Base-by-base conservation (phyloP, 2,329 filamentous ascomycete species). In the Aspergillus sojae region DNA sequence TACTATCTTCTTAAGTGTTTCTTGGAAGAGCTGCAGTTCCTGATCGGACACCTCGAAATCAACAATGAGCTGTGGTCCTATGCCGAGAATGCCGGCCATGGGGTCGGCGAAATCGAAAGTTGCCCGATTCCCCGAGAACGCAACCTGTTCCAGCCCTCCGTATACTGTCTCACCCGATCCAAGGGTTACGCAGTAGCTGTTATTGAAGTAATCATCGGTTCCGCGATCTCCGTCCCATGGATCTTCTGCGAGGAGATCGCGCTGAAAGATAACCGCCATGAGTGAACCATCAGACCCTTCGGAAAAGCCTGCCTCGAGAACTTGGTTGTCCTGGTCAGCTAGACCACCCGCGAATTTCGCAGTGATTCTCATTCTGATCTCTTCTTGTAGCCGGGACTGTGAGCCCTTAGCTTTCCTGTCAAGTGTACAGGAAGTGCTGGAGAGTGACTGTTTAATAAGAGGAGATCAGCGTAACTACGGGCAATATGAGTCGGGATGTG, bases 161-260 rank as follows among this genome's bases (percentile, higher is more conserved):
- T 55, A 55, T 39, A 55, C 21, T 9, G 53, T 41, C 32, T 23
- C 53, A 1, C 21, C 53, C 19, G 53, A 55, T 39, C 53, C 26
- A 19, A 55, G 26, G 28, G 53, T 55, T 23, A 55, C 11, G 10
- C 53, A 55, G 32, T 55, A 55, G 30, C 53, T 55, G 53, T 55
- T 55, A 0, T 6, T 10, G 53, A 55, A 41, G 32, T 55, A 55
- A 36, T 55, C 53, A 16, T 55, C 32, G 5, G 32, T 55, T n/a
- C 5, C 3, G 32, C 26, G 16, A 39, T 55, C 53, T 2, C 53
- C 53, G 16, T 32, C 4, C 53, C 53, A 55, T 23, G 9, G 32
- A 16, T 14, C 2, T 26, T 36, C 53, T 39, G 32, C 30, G 32
- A 30, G 32, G 0, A 55, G 53, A 0, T 55, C 14, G 3, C 53